Evolutionary conservation across 2,329 filamentous ascomycete genomes (phyloP).

Genomic region (Aspergillus sp.): DNA sequence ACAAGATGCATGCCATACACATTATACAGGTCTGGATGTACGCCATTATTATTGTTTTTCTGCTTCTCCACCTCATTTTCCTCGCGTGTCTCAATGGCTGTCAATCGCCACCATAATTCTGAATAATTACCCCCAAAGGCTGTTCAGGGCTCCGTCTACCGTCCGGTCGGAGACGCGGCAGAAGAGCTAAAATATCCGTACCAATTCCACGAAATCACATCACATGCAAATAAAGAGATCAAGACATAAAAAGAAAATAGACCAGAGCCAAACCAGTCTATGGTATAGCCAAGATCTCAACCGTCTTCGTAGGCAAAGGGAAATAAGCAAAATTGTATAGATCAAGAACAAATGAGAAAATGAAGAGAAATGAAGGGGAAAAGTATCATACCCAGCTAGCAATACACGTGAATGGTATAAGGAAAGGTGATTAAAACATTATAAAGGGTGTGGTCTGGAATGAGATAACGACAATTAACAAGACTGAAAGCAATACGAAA

Average conservation of each 20-base stretch:
- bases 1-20: background rate
- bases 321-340: constrained; percentile 21
- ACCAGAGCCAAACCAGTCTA: constrained; percentile 25
- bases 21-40: constrained; percentile 8
- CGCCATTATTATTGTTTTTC: constrained; percentile 15
- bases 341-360: constrained; percentile 20
- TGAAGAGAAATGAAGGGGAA: constrained; percentile 21
- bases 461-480: constrained; percentile 27
- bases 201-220: constrained; percentile 25
- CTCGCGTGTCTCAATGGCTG: constrained; percentile 11
- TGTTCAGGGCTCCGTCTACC: constrained; percentile 16
- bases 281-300: constrained; percentile 23
- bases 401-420: constrained; percentile 39
- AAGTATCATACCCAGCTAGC: constrained; percentile 40
- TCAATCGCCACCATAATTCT: constrained; percentile 10
- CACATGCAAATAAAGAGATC: constrained; percentile 26
- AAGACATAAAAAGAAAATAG: constrained; percentile 19
- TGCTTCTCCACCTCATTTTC: constrained; percentile 13
- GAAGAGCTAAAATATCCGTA: constrained; percentile 19
- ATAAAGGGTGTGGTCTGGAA: constrained; percentile 26
- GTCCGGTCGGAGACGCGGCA: constrained; percentile 13
- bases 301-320: constrained; percentile 22
- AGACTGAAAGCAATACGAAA: constrained; percentile 16
- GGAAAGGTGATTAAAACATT: constrained; percentile 30
- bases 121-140: constrained; percentile 16